phyloP scores from a whole-genome alignment of 345 rosid genomes.

The Microcos paniculata region DNA sequence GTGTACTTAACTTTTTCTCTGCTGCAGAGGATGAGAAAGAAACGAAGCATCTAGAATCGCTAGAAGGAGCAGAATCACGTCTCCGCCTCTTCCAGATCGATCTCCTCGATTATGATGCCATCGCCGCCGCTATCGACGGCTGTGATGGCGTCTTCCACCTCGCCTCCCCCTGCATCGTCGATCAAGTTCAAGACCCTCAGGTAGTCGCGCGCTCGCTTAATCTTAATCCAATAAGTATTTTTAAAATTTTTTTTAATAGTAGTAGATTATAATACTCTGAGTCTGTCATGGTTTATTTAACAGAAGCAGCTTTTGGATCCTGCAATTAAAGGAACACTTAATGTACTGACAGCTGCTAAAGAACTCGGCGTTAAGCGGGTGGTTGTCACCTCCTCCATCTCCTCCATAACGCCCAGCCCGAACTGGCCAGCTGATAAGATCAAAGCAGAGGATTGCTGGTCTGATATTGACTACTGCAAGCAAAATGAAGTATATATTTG shows the following conservation, averaged over 20 bases:
- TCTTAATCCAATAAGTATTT: not conserved
- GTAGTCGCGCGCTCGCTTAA: constrained; percentile 24
- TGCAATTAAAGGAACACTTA: constrained; percentile 78
- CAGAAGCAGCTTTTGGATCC: constrained; percentile 85
- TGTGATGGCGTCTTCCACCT: constrained; percentile 88
- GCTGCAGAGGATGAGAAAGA: constrained; percentile 69
- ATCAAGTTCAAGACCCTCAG: constrained; percentile 73
- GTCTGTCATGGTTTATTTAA: not conserved
- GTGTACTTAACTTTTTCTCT: not conserved
- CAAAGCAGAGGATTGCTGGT: constrained; percentile 82
- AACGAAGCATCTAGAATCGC: constrained; percentile 70
- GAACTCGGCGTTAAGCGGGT: constrained; percentile 74
- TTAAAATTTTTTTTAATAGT: not conserved
- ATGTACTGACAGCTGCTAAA: constrained; percentile 77
- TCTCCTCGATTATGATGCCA: constrained; percentile 72
- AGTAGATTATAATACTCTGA: not conserved
- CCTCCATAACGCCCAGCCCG: constrained; percentile 83
- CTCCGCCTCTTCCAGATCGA: constrained; percentile 86
- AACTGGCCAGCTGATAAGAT: constrained; percentile 77
- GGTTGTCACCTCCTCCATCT: constrained; percentile 79
- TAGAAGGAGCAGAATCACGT: constrained; percentile 75
- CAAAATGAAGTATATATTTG: constrained; percentile 53
- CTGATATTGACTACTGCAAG: constrained; percentile 70
- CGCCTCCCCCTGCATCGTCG: constrained; percentile 90
- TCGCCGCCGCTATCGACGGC: constrained; percentile 58